Percentiles rank a stretch among this genome's conserved stretches.
Conservation (phyloP, 1,284 basidiomycete species). For the Anthracocystis panici-leucophaei region DNA sequence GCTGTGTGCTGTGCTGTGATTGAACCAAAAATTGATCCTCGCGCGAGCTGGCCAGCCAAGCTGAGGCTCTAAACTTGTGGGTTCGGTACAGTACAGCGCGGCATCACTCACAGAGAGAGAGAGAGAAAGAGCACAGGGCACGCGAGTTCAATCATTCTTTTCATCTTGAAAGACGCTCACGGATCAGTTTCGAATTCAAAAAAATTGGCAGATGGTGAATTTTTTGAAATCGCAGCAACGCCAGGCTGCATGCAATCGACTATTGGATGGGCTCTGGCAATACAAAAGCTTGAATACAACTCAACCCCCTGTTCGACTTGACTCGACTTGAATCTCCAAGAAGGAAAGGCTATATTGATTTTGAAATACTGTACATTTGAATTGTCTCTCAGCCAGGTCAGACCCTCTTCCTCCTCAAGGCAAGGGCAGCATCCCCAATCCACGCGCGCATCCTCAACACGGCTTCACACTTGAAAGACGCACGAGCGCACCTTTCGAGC, state of each 20-base stretch:
- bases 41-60: conserved; percentile 6
- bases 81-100: neutral
- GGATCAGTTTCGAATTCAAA: neutral
- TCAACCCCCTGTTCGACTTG: too few relatives aligned
- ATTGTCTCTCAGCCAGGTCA: neutral
- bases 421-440: neutral
- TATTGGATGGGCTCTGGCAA: too few relatives aligned
- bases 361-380: neutral
- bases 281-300: too few relatives aligned
- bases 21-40: conserved; percentile 6
- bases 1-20: conserved; percentile 15
- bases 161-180: neutral
- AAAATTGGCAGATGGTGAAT: too few relatives aligned
- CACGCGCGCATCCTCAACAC: conserved; percentile 3
- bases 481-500: conserved; percentile 4
- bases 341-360: neutral
- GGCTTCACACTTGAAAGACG: neutral
- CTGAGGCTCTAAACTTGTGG: neutral
- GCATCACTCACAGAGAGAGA: neutral
- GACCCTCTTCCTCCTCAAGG: neutral
- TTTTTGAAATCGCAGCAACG: neutral
- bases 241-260: too few relatives aligned
- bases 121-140: conserved; percentile 7
- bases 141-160: conserved; percentile 2
- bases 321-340: too few relatives aligned